phyloP scores from a whole-genome alignment of 345 rosid genomes.

The Brassica juncea region DNA sequence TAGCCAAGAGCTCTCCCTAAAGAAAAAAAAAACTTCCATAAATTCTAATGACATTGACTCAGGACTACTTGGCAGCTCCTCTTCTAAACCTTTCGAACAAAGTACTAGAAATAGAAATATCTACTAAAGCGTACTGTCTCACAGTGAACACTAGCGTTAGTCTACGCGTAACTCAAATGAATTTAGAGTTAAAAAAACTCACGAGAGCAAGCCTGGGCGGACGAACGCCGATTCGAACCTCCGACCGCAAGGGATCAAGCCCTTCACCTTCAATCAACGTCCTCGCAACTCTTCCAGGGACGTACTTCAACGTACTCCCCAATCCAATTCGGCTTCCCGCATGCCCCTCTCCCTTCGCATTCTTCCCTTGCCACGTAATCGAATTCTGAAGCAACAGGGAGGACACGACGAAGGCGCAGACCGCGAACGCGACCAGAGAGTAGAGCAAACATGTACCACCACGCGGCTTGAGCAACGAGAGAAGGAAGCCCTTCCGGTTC shows the following conservation, averaged over 20 bases:
- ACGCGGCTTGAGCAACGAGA: constrained; percentile 49
- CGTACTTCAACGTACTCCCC: constrained; percentile 66
- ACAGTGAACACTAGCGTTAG: constrained; percentile 21
- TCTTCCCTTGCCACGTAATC: constrained; percentile 57
- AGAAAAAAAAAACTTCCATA: background rate
- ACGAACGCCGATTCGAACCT: constrained; percentile 68
- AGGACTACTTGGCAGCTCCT: constrained; percentile 7
- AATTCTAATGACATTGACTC: background rate
- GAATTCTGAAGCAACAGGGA: constrained; percentile 81
- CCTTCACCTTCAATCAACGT: constrained; percentile 47
- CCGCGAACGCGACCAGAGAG: constrained; percentile 54
- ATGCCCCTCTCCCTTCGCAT: constrained; percentile 42
- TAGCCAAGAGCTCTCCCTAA: background rate
- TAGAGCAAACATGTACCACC: constrained; percentile 67
- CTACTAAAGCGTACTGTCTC: background rate
- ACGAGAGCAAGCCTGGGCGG: constrained; percentile 82
- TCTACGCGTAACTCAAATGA: constrained; percentile 6
- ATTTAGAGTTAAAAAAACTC: constrained; percentile 43
- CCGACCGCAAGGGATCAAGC: constrained; percentile 53
- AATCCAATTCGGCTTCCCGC: constrained; percentile 50
- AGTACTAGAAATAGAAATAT: constrained; percentile 17
- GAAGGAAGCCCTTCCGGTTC: constrained; percentile 58
- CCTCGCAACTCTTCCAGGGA: constrained; percentile 44
- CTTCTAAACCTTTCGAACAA: background rate
- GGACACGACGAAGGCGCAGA: constrained; percentile 69